phyloP scores from a whole-genome alignment of 164 flowering plant species.

The Amborella trichopoda region DNA sequence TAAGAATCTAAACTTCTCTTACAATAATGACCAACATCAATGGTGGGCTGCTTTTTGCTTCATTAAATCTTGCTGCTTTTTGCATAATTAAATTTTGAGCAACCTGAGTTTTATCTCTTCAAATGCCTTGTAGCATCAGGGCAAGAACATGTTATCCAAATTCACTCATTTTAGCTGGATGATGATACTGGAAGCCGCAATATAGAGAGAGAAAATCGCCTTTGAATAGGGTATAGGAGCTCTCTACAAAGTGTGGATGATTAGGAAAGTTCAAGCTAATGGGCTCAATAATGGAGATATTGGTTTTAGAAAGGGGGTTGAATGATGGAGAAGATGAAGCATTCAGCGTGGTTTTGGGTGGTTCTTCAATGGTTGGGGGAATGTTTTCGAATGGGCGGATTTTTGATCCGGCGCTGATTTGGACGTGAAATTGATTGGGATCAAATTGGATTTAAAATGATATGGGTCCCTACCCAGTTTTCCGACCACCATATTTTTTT shows the following conservation, averaged over 20 bases:
- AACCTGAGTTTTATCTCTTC: conserved; percentile 36
- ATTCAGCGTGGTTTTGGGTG: conserved; percentile 16
- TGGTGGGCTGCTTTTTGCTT: too few relatives aligned
- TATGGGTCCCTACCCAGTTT: too few relatives aligned
- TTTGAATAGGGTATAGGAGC: conserved; percentile 14
- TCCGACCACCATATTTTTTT: too few relatives aligned
- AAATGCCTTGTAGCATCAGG: conserved; percentile 85
- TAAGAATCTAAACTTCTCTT: conserved; percentile 33
- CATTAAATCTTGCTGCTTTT: too few relatives aligned
- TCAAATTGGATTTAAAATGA: too few relatives aligned
- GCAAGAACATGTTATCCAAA: conserved; percentile 61
- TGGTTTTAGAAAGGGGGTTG: conserved; percentile 2
- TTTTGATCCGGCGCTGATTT: too few relatives aligned
- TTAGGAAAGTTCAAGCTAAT: conserved; percentile 47
- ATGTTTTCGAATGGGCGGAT: too few relatives aligned
- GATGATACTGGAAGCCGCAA: conserved; percentile 14
- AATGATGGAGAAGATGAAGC: conserved; percentile 7
- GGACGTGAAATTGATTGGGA: too few relatives aligned
- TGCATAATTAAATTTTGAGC: conserved; percentile 14
- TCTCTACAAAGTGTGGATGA: conserved; percentile 52
- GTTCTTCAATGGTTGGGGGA: too few relatives aligned
- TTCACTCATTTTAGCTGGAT: too few relatives aligned
- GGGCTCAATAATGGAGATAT: background rate
- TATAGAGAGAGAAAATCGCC: background rate
- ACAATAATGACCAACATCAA: background rate